Evolutionary conservation across 306 rosid genomes (phyloP).

Genomic region (Albizia julibrissin): DNA sequence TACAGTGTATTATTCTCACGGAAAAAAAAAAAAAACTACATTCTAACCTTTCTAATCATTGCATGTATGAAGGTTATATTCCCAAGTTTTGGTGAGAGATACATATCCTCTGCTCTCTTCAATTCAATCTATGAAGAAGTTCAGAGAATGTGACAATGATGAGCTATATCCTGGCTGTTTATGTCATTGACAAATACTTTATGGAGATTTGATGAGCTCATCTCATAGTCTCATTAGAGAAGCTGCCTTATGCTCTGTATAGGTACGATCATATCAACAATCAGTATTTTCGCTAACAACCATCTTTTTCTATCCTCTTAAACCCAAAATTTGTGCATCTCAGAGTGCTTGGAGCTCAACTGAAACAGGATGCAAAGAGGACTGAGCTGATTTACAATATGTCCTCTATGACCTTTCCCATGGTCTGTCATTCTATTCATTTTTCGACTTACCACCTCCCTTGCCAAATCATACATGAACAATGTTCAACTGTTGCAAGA

Average conservation of each 20-base stretch:
- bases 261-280: constrained; percentile 37
- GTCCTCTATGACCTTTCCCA: background rate
- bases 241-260: constrained; percentile 34
- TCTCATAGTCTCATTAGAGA: constrained; percentile 27
- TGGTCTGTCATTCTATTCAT: constrained; percentile 23
- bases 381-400: constrained; percentile 17
- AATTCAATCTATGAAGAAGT: constrained; percentile 74
- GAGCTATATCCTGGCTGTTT: constrained; percentile 5
- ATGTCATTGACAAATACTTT: background rate
- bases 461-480: background rate
- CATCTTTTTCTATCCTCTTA: background rate
- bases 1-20: constrained; percentile 1
- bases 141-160: constrained; percentile 49
- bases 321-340: constrained; percentile 29
- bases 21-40: constrained; percentile 10
- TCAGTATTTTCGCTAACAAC: constrained; percentile 12
- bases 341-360: constrained; percentile 32
- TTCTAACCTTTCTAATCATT: background rate
- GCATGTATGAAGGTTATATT: constrained; percentile 64
- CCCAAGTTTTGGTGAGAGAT: constrained; percentile 96
- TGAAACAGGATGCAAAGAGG: constrained; percentile 14
- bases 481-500: background rate
- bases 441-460: constrained; percentile 12
- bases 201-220: constrained; percentile 38
- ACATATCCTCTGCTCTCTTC: constrained; percentile 77